Evolutionary conservation across 768 basidiomycete species (phyloP).

Genomic region (Auricularia cornea): DNA sequence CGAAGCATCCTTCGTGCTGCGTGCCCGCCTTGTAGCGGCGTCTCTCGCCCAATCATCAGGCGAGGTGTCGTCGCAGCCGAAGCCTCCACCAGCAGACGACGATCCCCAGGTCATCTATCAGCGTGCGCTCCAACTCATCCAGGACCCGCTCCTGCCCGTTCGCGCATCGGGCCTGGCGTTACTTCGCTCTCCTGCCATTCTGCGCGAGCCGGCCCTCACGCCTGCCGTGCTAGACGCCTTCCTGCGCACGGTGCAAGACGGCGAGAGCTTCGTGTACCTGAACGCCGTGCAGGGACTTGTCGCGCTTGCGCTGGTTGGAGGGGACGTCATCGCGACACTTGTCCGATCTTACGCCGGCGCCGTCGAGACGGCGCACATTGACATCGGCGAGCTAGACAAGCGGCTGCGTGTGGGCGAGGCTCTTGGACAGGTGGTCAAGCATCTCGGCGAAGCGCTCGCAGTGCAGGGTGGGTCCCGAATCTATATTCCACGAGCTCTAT

Average conservation of each 20-base stretch:
- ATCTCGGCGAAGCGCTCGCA: conserved; percentile 61
- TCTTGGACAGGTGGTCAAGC: conserved; percentile 62
- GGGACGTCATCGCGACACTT: conserved; percentile 61
- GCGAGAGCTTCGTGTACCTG: conserved; percentile 92
- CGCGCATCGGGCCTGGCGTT: conserved; percentile 86
- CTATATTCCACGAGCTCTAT: background rate
- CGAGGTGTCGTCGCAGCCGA: conserved; percentile 25
- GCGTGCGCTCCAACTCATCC: conserved; percentile 76
- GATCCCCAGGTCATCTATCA: conserved; percentile 64
- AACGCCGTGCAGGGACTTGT: conserved; percentile 87
- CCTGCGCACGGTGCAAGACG: conserved; percentile 74
- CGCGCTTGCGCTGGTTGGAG: conserved; percentile 73
- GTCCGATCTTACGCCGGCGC: conserved; percentile 52
- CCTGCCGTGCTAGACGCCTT: conserved; percentile 87
- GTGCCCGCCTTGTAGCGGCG: conserved; percentile 62
- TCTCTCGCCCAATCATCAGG: background rate
- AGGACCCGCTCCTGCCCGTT: conserved; percentile 89
- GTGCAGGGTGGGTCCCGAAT: conserved; percentile 46
- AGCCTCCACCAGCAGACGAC: conserved; percentile 28
- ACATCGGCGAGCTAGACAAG: conserved; percentile 54
- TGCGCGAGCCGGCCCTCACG: conserved; percentile 52
- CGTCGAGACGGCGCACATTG: conserved; percentile 31
- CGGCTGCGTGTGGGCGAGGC: conserved; percentile 80
- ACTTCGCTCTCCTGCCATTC: conserved; percentile 40
- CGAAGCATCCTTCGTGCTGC: conserved; percentile 79